A percentile compares a stretch with the other conserved stretches of the same genome.
Conservation (phyloP, 2,329 filamentous ascomycete genomes). For the Aspergillus costaricaensis region DNA sequence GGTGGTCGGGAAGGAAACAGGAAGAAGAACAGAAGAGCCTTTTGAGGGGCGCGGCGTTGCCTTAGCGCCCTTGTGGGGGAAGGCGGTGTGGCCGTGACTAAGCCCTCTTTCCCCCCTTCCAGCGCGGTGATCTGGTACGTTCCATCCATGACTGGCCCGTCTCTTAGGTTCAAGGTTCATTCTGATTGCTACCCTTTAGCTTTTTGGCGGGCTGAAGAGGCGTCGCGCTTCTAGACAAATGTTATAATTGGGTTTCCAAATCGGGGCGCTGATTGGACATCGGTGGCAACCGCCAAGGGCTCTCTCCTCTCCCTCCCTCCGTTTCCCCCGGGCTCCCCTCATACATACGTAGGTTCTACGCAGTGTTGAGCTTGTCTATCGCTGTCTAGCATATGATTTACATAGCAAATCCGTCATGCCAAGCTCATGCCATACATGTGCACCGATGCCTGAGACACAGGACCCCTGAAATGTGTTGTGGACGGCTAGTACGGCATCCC, state of each 20-base stretch:
- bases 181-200: background rate
- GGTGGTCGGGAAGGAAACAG: constrained; percentile 30
- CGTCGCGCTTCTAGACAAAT: background rate
- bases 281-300: background rate
- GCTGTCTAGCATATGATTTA: background rate
- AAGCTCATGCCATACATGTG: too few relatives aligned
- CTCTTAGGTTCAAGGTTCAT: background rate
- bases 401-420: too few relatives aligned
- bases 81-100: constrained; percentile 34
- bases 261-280: background rate
- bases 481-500: background rate
- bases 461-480: background rate
- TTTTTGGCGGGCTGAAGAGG: background rate
- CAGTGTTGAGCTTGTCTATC: background rate
- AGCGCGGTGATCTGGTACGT: background rate
- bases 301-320: background rate
- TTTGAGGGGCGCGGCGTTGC: constrained; percentile 35
- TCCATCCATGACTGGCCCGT: background rate
- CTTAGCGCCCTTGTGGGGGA: constrained; percentile 30
- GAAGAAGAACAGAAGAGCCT: constrained; percentile 35
- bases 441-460: background rate
- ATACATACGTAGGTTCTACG: background rate
- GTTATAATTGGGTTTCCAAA: too few relatives aligned
- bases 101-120: constrained; percentile 1
- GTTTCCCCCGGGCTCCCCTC: background rate